Percentiles rank a stretch among this genome's conserved stretches.
phyloP scores from a whole-genome alignment of 257 asterid genomes.

The Przewalskia tangutica region DNA sequence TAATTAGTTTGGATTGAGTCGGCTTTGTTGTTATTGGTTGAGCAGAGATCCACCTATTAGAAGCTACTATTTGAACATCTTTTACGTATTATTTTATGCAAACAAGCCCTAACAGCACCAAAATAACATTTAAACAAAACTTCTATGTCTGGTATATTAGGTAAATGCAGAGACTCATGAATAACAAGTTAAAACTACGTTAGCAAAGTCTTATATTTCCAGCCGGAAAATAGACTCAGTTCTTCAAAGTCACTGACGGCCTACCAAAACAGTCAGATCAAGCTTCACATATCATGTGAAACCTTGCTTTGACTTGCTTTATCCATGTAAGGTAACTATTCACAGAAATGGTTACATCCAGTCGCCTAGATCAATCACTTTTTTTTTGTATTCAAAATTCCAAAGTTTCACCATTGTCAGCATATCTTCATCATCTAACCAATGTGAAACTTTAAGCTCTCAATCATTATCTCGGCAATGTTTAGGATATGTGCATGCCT shows the following conservation, averaged over 20 bases:
- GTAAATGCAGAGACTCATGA: neutral
- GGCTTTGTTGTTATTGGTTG: neutral
- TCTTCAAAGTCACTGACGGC: neutral
- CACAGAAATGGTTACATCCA: neutral
- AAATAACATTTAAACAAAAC: neutral
- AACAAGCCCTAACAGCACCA: neutral
- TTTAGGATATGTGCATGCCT: neutral
- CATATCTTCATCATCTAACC: neutral
- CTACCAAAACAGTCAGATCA: neutral
- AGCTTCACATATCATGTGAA: neutral
- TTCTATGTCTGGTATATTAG: neutral
- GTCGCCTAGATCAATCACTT: neutral
- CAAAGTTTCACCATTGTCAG: neutral
- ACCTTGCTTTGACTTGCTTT: neutral
- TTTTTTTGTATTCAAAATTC: neutral
- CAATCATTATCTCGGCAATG: neutral
- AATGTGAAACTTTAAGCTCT: neutral
- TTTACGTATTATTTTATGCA: neutral
- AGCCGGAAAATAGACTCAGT: neutral
- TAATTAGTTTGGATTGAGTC: neutral
- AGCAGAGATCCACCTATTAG: neutral
- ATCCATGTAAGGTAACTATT: neutral
- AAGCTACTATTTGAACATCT: neutral
- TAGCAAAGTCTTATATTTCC: neutral
- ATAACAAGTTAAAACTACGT: neutral